These are phyloP conservation scores for Fusarium sterilihyphosum DNA, from an alignment of 2,329 filamentous ascomycete species.

Conservation along the genomic window DNA sequence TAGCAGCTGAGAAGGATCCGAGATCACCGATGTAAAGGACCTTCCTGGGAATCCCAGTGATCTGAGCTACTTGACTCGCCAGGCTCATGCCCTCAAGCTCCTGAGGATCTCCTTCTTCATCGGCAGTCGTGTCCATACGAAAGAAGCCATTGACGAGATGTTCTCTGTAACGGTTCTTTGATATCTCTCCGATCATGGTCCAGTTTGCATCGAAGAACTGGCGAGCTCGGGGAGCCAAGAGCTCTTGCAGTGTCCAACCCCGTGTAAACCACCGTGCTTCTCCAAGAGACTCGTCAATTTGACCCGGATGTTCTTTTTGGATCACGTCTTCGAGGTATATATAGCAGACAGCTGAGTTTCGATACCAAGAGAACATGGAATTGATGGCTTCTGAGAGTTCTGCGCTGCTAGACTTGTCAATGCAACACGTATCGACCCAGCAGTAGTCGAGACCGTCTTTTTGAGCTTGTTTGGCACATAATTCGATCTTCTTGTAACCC, in stretches of 20 bases:
- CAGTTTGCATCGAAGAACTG: conserved; percentile 43
- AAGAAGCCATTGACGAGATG: background rate
- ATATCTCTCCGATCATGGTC: conserved; percentile 40
- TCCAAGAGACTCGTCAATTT: background rate
- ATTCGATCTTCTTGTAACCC: conserved; percentile 41
- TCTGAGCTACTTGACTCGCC: conserved; percentile 14
- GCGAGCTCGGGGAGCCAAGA: conserved; percentile 41
- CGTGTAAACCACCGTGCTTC: conserved; percentile 35
- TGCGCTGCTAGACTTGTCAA: conserved; percentile 36
- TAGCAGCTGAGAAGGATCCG: conserved; percentile 21
- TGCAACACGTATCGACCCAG: conserved; percentile 48
- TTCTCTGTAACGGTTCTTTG: conserved; percentile 10
- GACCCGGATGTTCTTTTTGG: background rate
- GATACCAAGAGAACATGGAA: conserved; percentile 43
- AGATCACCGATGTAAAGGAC: conserved; percentile 17
- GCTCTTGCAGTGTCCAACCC: conserved; percentile 44
- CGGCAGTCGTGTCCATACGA: background rate
- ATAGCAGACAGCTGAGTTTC: conserved; percentile 38
- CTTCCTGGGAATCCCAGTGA: conserved; percentile 37
- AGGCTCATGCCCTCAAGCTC: background rate
- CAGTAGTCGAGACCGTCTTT: conserved; percentile 27
- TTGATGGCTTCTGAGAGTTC: conserved; percentile 47
- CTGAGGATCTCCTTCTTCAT: background rate
- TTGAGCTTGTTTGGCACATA: conserved; percentile 27
- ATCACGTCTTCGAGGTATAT: conserved; percentile 38